Conservation (phyloP, 345 rosid genomes). For the Alliaria petiolata region DNA sequence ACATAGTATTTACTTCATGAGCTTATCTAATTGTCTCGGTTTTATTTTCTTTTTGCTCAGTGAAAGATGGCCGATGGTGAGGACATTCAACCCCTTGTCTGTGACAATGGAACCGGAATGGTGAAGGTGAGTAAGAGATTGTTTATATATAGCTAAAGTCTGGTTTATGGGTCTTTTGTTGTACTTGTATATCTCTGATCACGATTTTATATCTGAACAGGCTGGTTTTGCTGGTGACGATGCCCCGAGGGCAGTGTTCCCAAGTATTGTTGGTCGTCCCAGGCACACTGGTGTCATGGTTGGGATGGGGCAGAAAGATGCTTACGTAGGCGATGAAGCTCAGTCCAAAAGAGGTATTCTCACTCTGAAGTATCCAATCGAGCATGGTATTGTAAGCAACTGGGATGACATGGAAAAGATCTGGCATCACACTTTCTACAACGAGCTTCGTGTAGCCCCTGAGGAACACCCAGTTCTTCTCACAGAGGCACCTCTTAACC, state of each 20-base stretch:
- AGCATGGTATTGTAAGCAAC: slow-evolving; percentile 67
- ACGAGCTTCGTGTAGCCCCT: slow-evolving; percentile 59
- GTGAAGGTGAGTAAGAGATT: slow-evolving; percentile 44
- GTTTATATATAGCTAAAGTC: neutral
- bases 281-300: slow-evolving; percentile 70
- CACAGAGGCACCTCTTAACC: slow-evolving; percentile 62
- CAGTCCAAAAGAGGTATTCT: slow-evolving; percentile 68
- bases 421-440: slow-evolving; percentile 70
- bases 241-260: slow-evolving; percentile 62
- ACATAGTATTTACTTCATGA: neutral
- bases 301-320: slow-evolving; percentile 70
- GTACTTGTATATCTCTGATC: neutral
- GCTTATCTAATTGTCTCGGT: neutral
- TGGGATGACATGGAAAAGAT: slow-evolving; percentile 72
- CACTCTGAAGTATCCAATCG: slow-evolving; percentile 57
- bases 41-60: neutral
- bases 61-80: slow-evolving; percentile 85
- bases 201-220: slow-evolving; percentile 4
- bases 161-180: neutral
- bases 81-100: slow-evolving; percentile 78
- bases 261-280: slow-evolving; percentile 67
- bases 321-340: slow-evolving; percentile 65
- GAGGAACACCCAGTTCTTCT: slow-evolving; percentile 62
- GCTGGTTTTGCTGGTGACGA: slow-evolving; percentile 65
- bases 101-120: slow-evolving; percentile 77